phyloP scores from a whole-genome alignment of 805 yeast species.

The Nakazawaea wyomingensis region DNA sequence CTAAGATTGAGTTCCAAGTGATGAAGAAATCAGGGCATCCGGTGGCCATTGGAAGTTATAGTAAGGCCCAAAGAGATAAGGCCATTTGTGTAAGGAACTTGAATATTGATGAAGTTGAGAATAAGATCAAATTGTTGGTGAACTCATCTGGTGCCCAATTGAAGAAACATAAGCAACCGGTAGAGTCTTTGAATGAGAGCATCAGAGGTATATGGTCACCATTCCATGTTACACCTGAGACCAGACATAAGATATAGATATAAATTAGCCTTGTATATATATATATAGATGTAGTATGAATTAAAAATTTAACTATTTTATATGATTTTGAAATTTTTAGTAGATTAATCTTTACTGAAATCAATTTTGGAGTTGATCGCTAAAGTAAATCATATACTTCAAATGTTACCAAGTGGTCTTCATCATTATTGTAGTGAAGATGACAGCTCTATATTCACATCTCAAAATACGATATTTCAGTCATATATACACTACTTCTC shows the following conservation, averaged over 20 bases:
- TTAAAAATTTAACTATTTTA: too few relatives aligned
- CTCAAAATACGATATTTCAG: too few relatives aligned
- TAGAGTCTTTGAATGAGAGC: slow-evolving; percentile 71
- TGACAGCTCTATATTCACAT: too few relatives aligned
- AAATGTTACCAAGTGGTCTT: too few relatives aligned
- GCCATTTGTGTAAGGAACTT: slow-evolving; percentile 75
- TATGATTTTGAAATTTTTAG: background rate
- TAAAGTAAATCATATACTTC: too few relatives aligned
- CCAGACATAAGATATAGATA: slow-evolving; percentile 36
- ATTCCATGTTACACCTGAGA: slow-evolving; percentile 60
- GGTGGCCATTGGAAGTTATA: slow-evolving; percentile 54
- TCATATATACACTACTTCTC: too few relatives aligned
- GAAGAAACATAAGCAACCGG: slow-evolving; percentile 67
- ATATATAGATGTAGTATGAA: too few relatives aligned
- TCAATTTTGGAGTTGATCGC: too few relatives aligned
- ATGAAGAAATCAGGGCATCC: slow-evolving; percentile 81
- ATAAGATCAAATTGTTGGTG: slow-evolving; percentile 57
- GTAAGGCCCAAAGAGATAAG: slow-evolving; percentile 36
- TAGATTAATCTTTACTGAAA: too few relatives aligned
- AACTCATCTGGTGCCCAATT: slow-evolving; percentile 65
- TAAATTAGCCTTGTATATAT: slow-evolving; percentile 19
- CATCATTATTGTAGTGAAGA: too few relatives aligned
- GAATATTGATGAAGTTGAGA: slow-evolving; percentile 52
- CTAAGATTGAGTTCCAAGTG: slow-evolving; percentile 69
- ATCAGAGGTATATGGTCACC: slow-evolving; percentile 99